phyloP scores from a whole-genome alignment of 1,284 basidiomycete species.

The Microbotryum intermedium region DNA sequence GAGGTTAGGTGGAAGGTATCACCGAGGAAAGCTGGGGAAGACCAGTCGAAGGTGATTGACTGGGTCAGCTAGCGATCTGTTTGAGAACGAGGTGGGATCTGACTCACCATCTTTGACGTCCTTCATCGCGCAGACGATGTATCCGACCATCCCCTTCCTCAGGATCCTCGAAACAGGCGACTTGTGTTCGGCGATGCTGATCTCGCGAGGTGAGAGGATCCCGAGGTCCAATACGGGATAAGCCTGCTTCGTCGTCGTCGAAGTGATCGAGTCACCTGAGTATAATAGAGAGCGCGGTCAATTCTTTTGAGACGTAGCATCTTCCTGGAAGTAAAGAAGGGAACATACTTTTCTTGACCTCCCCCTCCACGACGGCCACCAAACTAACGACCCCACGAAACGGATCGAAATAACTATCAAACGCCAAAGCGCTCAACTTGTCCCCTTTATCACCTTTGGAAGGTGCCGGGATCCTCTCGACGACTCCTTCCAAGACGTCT shows the following conservation, averaged over 20 bases:
- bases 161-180: slow-evolving; percentile 7
- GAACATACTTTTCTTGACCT: slow-evolving; percentile 45
- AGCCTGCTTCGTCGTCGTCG: slow-evolving; percentile 74
- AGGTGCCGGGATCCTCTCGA: slow-evolving; percentile 74
- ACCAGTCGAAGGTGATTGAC: not conserved
- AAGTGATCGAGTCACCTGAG: slow-evolving; percentile 77
- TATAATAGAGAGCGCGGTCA: not conserved
- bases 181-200: slow-evolving; percentile 43
- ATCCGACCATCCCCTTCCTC: slow-evolving; percentile 32
- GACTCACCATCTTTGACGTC: slow-evolving; percentile 80
- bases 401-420: slow-evolving; percentile 87
- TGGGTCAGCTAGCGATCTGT: not conserved
- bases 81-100: too few species aligned
- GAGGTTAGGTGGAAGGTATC: slow-evolving; percentile 80
- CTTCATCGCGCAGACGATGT: slow-evolving; percentile 79
- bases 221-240: slow-evolving; percentile 91
- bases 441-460: slow-evolving; percentile 38
- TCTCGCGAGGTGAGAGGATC: slow-evolving; percentile 83
- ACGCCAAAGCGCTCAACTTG: slow-evolving; percentile 61
- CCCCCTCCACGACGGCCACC: slow-evolving; percentile 59
- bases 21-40: slow-evolving; percentile 67
- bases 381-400: slow-evolving; percentile 95
- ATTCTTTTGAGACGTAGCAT: too few species aligned
- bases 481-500: slow-evolving; percentile 65
- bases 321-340: not conserved